Conservation (phyloP, 768 basidiomycete genomes). For the Pulveroboletus sp. region DNA sequence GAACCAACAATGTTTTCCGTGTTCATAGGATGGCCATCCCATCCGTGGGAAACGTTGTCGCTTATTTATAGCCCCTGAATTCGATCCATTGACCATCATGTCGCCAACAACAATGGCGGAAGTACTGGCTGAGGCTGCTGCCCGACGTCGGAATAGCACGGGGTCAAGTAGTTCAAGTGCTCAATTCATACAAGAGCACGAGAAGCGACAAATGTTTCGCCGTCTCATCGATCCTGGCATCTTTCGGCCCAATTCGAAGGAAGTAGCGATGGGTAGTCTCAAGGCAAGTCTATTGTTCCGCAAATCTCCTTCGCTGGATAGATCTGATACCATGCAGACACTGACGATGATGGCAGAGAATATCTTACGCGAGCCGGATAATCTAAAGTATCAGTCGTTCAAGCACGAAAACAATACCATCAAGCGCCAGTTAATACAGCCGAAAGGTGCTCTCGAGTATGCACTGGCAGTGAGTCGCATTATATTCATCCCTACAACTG, state of each 20-base stretch:
- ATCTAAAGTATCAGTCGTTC: constrained; percentile 68
- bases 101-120: constrained; percentile 17
- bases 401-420: constrained; percentile 71
- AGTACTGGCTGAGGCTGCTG: constrained; percentile 28
- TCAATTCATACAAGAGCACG: constrained; percentile 46
- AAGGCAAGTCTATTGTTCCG: constrained; percentile 40
- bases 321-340: constrained; percentile 35
- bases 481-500: too few relatives aligned
- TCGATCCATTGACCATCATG: constrained; percentile 9
- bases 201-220: constrained; percentile 66
- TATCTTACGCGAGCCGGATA: constrained; percentile 66
- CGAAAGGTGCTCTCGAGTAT: constrained; percentile 72
- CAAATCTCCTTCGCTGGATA: background rate
- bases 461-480: constrained; percentile 62
- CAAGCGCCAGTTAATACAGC: constrained; percentile 62
- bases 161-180: background rate
- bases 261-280: constrained; percentile 56
- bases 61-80: constrained; percentile 16
- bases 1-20: too few relatives aligned
- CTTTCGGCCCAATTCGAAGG: constrained; percentile 61
- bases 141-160: constrained; percentile 17
- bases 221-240: constrained; percentile 79
- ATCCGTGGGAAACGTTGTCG: too few relatives aligned
- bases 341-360: constrained; percentile 69
- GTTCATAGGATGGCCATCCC: background rate